These are phyloP conservation scores for Macrocybe sp. DNA, from an alignment of 1,284 basidiomycete species.

Conservation along the genomic window DNA sequence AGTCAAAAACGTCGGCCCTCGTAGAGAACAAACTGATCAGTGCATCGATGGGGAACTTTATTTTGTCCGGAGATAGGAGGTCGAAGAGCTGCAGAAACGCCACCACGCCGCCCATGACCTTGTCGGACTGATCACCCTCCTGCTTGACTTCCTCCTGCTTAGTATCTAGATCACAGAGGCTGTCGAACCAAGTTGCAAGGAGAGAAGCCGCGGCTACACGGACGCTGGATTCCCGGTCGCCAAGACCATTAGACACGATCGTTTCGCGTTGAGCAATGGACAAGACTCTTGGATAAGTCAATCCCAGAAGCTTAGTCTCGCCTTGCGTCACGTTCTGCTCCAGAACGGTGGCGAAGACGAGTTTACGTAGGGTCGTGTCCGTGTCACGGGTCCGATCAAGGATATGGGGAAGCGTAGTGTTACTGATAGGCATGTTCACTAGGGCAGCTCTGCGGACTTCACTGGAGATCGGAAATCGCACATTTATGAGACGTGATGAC, in stretches of 20 bases:
- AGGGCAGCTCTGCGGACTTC: constrained; percentile 86
- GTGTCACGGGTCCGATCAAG: constrained; percentile 81
- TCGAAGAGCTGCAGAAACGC: constrained; percentile 35
- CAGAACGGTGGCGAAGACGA: constrained; percentile 72
- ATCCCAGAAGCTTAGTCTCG: constrained; percentile 23
- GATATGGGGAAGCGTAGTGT: constrained; percentile 58
- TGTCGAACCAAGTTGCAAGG: constrained; percentile 71
- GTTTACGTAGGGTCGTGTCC: constrained; percentile 76
- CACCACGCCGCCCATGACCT: constrained; percentile 27
- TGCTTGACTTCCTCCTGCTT: constrained; percentile 17
- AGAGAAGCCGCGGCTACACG: constrained; percentile 72
- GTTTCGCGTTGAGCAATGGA: constrained; percentile 73
- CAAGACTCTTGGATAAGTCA: constrained; percentile 63
- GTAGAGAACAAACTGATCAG: constrained; percentile 32
- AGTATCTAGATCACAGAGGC: constrained; percentile 15
- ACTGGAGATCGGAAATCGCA: constrained; percentile 32
- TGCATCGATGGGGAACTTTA: constrained; percentile 26
- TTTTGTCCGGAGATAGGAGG: constrained; percentile 11
- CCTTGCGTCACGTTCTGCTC: constrained; percentile 33
- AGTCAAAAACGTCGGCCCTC: constrained; percentile 38
- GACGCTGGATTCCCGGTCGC: constrained; percentile 81
- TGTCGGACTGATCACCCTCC: constrained; percentile 14
- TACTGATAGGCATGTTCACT: constrained; percentile 65
- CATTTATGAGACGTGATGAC: neutral
- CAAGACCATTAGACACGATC: constrained; percentile 77